phyloP scores from a whole-genome alignment of 192 early-diverging fungal genomes.

The Backusella parvicylindrica region DNA sequence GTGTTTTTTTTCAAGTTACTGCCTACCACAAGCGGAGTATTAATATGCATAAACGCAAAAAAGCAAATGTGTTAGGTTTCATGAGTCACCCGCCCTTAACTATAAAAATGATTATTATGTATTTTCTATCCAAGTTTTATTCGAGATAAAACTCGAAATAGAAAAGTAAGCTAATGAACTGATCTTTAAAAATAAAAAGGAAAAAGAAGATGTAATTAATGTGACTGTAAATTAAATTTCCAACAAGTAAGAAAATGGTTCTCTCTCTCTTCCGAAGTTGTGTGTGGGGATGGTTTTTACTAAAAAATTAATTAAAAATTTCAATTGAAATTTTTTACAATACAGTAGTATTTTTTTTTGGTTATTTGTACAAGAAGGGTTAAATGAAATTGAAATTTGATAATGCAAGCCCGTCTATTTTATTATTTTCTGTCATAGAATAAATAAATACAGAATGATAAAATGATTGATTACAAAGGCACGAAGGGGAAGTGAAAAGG shows the following conservation, averaged over 20 bases:
- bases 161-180: background rate
- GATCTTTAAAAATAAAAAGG: background rate
- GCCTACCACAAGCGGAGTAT: background rate
- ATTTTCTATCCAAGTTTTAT: background rate
- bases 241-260: background rate
- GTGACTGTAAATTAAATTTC: constrained; percentile 3
- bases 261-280: background rate
- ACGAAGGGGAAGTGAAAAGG: background rate
- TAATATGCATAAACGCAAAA: background rate
- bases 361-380: background rate
- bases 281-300: background rate
- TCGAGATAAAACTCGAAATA: background rate
- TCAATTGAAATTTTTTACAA: background rate
- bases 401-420: background rate
- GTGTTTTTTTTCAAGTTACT: background rate
- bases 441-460: background rate
- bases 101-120: background rate
- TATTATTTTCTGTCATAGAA: background rate
- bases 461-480: constrained; percentile 7
- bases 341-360: background rate
- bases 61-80: constrained; percentile 3
- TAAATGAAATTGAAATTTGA: background rate
- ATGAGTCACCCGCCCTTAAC: constrained; percentile 4
- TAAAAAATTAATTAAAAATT: background rate
- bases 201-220: background rate